Conservation (phyloP, 306 rosid genomes). For the Carpinus viminea region DNA sequence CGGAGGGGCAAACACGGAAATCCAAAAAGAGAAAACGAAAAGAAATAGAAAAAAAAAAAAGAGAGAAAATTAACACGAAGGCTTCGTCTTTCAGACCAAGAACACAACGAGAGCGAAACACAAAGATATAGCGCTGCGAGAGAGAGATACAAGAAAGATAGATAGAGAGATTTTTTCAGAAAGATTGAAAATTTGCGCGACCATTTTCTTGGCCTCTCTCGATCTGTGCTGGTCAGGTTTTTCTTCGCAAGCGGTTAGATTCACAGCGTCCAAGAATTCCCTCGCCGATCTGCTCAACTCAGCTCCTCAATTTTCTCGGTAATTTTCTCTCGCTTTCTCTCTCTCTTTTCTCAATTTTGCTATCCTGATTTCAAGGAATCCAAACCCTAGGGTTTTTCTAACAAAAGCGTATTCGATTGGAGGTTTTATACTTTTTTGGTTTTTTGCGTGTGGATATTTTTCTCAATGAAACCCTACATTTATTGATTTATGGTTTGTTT, state of each 20-base stretch:
- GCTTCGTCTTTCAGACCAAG: constrained; percentile 56
- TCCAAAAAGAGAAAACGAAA: not conserved
- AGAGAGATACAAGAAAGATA: constrained; percentile 18
- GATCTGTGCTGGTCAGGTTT: constrained; percentile 46
- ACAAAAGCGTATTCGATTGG: not conserved
- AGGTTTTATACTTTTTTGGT: constrained; percentile 20
- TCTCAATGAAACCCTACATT: constrained; percentile 61
- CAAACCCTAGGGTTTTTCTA: constrained; percentile 32
- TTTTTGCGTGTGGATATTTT: constrained; percentile 10
- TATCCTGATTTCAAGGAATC: constrained; percentile 25
- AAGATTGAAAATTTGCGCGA: constrained; percentile 10
- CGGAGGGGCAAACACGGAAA: constrained; percentile 25
- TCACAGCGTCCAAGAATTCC: constrained; percentile 33
- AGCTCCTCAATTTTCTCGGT: constrained; percentile 40
- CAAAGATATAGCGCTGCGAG: constrained; percentile 11
- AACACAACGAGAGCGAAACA: constrained; percentile 47
- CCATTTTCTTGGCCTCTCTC: constrained; percentile 28
- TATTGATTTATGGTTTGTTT: constrained; percentile 31
- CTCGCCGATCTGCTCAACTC: constrained; percentile 62
- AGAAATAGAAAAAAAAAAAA: no score
- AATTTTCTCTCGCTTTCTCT: constrained; percentile 16
- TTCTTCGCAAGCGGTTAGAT: constrained; percentile 37
- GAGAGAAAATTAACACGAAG: constrained; percentile 30
- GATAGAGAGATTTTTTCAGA: constrained; percentile 22
- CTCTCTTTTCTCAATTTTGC: constrained; percentile 10